phyloP scores from a whole-genome alignment of 768 basidiomycete species.

The Rossbeevera mucosa region DNA sequence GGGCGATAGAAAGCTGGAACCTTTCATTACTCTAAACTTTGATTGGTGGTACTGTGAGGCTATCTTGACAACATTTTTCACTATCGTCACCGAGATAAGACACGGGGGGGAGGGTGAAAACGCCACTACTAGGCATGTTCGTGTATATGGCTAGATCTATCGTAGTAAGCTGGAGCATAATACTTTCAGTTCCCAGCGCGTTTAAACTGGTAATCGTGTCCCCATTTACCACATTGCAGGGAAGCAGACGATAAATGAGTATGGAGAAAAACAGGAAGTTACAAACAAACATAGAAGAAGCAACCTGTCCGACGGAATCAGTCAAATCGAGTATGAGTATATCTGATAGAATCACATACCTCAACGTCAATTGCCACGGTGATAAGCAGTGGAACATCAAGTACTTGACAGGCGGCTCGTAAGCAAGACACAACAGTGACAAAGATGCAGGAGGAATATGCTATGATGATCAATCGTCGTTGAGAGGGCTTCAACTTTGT shows the following conservation, averaged over 20 bases:
- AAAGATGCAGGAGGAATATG: constrained; percentile 8
- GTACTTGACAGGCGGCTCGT: constrained; percentile 8
- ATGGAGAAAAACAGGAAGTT: constrained; percentile 9
- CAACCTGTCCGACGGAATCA: constrained; percentile 7
- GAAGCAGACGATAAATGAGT: constrained; percentile 8
- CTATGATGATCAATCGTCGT: constrained; percentile 5
- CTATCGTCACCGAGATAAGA: neutral
- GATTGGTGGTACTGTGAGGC: neutral
- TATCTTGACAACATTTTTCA: neutral
- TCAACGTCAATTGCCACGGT: constrained; percentile 12
- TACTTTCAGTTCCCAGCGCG: neutral
- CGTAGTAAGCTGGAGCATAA: constrained; percentile 9
- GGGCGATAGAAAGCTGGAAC: neutral
- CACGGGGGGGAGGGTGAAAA: neutral
- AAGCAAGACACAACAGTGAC: constrained; percentile 4
- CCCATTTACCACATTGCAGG: neutral
- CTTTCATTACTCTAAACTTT: neutral
- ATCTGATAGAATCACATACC: constrained; percentile 1
- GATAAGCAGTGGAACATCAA: neutral
- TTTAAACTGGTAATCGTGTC: neutral
- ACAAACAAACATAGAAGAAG: constrained; percentile 12
- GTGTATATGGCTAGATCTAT: constrained; percentile 3
- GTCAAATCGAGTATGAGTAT: neutral
- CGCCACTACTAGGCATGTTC: neutral
- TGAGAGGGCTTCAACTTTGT: constrained; percentile 1